Evolutionary conservation across 148 eudicot species (phyloP).

Genomic region (Rhododendron vialii): DNA sequence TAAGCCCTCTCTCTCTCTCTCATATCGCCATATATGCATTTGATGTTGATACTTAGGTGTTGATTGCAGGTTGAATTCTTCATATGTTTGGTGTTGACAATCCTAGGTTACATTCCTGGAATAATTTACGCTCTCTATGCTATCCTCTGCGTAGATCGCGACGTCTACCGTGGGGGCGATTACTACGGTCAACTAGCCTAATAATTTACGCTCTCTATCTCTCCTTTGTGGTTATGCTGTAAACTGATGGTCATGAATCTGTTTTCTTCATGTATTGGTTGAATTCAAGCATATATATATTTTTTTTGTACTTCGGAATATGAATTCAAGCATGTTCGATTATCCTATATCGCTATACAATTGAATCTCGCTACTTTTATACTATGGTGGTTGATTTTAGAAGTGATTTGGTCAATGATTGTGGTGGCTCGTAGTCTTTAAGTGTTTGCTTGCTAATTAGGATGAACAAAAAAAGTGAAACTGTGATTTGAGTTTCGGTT

Average conservation of each 20-base stretch:
- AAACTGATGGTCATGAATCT: background rate
- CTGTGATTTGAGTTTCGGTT: no score
- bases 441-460: background rate
- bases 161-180: conserved; percentile 24
- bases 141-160: conserved; percentile 53
- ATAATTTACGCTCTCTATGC: conserved; percentile 78
- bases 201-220: background rate
- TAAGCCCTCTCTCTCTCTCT: conserved; percentile 14
- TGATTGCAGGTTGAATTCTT: conserved; percentile 57
- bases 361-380: background rate
- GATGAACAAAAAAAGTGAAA: background rate
- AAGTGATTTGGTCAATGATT: conserved; percentile 1
- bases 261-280: background rate
- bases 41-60: background rate
- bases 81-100: conserved; percentile 71
- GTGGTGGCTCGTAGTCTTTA: background rate
- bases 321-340: background rate
- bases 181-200: conserved; percentile 29
- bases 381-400: background rate
- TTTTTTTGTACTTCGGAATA: no score
- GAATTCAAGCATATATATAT: background rate
- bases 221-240: background rate
- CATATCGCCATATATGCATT: background rate
- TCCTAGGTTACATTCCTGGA: conserved; percentile 78
- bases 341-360: background rate